These are phyloP conservation scores for Candida tropicalis DNA, from an alignment of 1,139 yeast genomes.

Conservation along the genomic window DNA sequence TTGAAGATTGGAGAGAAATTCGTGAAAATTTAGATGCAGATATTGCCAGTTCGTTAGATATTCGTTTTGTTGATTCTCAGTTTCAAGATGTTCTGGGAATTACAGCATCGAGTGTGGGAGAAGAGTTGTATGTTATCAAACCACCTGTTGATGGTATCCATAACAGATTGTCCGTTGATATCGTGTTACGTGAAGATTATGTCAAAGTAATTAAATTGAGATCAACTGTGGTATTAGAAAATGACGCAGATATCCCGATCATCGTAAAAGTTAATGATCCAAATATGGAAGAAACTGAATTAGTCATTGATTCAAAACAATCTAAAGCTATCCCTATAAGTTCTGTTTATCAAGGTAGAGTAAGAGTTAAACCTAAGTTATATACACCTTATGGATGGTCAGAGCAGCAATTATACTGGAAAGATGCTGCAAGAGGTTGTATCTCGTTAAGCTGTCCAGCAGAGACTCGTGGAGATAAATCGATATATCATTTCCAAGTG, in stretches of 20 bases:
- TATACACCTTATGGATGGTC: constrained; percentile 70
- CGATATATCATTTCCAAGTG: constrained; percentile 70
- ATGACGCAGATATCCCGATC: constrained; percentile 69
- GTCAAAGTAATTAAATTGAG: constrained; percentile 75
- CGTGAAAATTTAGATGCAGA: constrained; percentile 80
- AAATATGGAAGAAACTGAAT: constrained; percentile 25
- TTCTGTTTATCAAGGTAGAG: constrained; percentile 57
- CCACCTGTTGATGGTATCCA: constrained; percentile 70
- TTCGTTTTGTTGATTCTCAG: constrained; percentile 56
- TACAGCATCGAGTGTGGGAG: constrained; percentile 83
- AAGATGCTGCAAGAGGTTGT: constrained; percentile 53
- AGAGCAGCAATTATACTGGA: constrained; percentile 63
- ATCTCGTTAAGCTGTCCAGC: constrained; percentile 63
- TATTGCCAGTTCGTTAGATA: constrained; percentile 62
- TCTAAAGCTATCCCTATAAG: constrained; percentile 73
- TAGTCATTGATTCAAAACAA: constrained; percentile 53
- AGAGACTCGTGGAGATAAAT: constrained; percentile 33
- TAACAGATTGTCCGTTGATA: constrained; percentile 73
- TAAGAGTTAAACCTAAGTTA: constrained; percentile 64
- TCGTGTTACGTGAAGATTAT: constrained; percentile 69
- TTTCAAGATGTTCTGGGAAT: constrained; percentile 58
- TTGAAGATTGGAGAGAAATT: constrained; percentile 89
- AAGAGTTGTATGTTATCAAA: constrained; percentile 64
- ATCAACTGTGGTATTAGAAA: constrained; percentile 73
- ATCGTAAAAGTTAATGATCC: constrained; percentile 34